Evolutionary conservation across 1,284 basidiomycete genomes (phyloP), one percentile per base, ranked within the genome.

Genomic region (Austroboletus niveus): DNA sequence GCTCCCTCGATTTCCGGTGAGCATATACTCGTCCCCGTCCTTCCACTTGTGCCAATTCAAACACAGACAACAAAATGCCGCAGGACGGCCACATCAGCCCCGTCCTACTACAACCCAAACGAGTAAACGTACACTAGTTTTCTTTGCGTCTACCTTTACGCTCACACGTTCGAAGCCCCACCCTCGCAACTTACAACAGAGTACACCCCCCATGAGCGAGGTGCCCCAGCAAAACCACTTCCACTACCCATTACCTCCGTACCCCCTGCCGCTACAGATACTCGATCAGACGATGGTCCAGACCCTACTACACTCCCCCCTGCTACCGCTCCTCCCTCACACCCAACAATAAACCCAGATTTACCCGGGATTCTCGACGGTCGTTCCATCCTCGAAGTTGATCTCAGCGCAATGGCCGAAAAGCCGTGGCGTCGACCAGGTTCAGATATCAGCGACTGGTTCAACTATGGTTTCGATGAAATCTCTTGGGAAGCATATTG

Each of bases 391-490:
- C 85, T 94, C 44, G 94, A 98, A 55, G 80, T 96, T 42, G 96
- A 99, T 69, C 68, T 98, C 46, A 80, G 77, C 24, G 82, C 87
- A 22, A 79, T 98, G 69, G 76, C 88, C 22, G 89, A 92, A 52
- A 96, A 97, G 68, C 88, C 90, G 3, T 99, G 97, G 97, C 78
- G 96, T 53, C 75, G 88, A 49, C 90, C 95, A 9, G 97, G 97
- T 15, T 87, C 92, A 8, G 94, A 98, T 73, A 77, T 98, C 51
- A 91, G 90, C 60, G 96, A 98, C 73, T 99, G 93, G 88, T 99
- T 99, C 75, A 99, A 99, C 72, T 99, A 98, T 63, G 97, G 97
- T 0, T 99, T 99, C 67, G 96, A 99, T 69, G 97, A 99, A 72
- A 81, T 93, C 12, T 89, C 89, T 17, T 99, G 94, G 92, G 89